Conservation (phyloP, 495 filamentous ascomycete species). For the Penicillium lagena region DNA sequence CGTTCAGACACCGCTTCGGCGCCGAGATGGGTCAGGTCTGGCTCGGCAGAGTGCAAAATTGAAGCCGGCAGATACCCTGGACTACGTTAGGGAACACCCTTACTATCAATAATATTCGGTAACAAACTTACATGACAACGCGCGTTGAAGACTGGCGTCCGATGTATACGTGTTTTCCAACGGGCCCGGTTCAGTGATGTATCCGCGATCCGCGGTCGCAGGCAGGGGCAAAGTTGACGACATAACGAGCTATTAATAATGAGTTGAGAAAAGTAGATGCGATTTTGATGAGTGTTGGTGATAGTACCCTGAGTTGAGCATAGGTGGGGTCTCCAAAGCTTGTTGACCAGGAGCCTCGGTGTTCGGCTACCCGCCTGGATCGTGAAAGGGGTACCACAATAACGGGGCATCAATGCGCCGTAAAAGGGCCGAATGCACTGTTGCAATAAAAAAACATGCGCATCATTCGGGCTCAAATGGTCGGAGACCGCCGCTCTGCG, state of each 20-base stretch:
- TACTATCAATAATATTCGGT: background rate
- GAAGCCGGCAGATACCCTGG: conserved; percentile 25
- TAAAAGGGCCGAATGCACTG: conserved; percentile 1
- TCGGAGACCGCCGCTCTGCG: too few species aligned
- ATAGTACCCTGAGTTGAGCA: too few species aligned
- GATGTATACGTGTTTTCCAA: conserved; percentile 29
- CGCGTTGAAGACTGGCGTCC: conserved; percentile 20
- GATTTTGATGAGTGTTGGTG: too few species aligned
- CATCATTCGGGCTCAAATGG: too few species aligned
- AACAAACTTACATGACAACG: conserved; percentile 16
- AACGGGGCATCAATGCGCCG: conserved; percentile 1
- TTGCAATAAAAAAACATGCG: too few species aligned
- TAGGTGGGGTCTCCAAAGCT: conserved; percentile 4
- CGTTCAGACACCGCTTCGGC: conserved; percentile 26
- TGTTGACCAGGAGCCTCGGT: conserved; percentile 13
- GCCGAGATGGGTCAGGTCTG: conserved; percentile 20
- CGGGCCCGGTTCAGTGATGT: conserved; percentile 20
- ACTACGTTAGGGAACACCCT: background rate
- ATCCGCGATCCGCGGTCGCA: conserved; percentile 27
- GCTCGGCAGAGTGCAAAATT: conserved; percentile 11
- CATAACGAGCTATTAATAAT: background rate
- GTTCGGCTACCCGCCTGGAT: conserved; percentile 7
- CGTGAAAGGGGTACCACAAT: too few species aligned
- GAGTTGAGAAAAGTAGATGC: background rate
- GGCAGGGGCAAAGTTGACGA: conserved; percentile 38